Evolutionary conservation across 257 asterid genomes (phyloP).

Genomic region (Primulina tabacum): DNA sequence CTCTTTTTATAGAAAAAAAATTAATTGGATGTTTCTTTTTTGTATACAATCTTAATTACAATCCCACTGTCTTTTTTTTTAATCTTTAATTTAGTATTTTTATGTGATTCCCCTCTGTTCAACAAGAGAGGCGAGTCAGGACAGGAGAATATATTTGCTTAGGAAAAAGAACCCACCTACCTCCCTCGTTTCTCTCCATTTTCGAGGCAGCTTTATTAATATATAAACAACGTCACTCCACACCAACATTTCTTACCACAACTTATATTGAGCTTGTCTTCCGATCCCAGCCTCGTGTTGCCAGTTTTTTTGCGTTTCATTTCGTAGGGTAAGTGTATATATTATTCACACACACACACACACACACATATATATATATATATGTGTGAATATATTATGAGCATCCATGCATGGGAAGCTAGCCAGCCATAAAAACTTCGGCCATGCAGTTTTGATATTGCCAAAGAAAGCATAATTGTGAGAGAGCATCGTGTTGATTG

Average conservation of each 20-base stretch:
- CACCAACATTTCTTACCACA: conserved; percentile 18
- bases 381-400: too few relatives aligned
- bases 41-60: conserved; percentile 12
- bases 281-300: not conserved
- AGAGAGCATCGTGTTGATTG: too few relatives aligned
- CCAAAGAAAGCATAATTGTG: too few relatives aligned
- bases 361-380: too few relatives aligned
- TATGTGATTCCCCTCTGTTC: conserved; percentile 36
- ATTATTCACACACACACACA: not conserved
- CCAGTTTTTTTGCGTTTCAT: not conserved
- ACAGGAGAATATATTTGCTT: conserved; percentile 26
- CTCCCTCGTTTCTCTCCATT: conserved; percentile 28
- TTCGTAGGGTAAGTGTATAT: not conserved
- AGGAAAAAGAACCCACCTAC: conserved; percentile 33
- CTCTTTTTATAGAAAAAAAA: conserved; percentile 14
- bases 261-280: not conserved
- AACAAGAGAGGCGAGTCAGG: conserved; percentile 32
- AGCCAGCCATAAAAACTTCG: too few relatives aligned
- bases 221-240: conserved; percentile 46
- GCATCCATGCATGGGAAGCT: not conserved
- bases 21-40: too few relatives aligned
- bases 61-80: conserved; percentile 18
- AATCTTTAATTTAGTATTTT: conserved; percentile 25
- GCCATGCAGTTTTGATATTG: too few relatives aligned
- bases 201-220: conserved; percentile 42